Conservation (phyloP, 768 basidiomycete genomes). For the Termitomyces sp. region DNA sequence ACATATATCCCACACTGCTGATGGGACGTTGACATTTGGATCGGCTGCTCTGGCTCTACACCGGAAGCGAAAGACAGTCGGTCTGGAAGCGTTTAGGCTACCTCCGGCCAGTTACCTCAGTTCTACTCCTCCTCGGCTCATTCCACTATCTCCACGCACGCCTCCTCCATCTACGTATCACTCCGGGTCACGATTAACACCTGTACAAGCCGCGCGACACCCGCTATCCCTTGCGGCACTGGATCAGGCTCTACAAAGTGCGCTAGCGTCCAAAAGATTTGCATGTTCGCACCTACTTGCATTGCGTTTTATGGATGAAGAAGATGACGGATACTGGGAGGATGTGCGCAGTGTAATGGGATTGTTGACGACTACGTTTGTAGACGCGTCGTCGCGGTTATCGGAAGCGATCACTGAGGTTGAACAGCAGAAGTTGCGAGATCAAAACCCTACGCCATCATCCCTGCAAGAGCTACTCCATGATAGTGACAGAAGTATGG, state of each 20-base stretch:
- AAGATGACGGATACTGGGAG: constrained; percentile 82
- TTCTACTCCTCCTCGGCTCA: constrained; percentile 21
- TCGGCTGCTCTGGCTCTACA: constrained; percentile 59
- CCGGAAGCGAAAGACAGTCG: constrained; percentile 46
- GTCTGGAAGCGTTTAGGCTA: constrained; percentile 45
- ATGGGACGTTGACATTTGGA: constrained; percentile 43
- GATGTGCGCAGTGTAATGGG: constrained; percentile 75
- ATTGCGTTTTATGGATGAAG: constrained; percentile 66
- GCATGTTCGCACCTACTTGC: constrained; percentile 79
- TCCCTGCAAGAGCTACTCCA: constrained; percentile 3
- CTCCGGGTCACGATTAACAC: constrained; percentile 60
- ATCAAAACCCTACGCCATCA: constrained; percentile 44
- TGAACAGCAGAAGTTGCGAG: constrained; percentile 49
- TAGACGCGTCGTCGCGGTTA: constrained; percentile 61
- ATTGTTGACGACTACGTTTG: constrained; percentile 62
- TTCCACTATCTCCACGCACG: constrained; percentile 27
- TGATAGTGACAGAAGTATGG: constrained; percentile 11
- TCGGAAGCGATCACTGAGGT: constrained; percentile 59
- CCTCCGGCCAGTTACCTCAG: constrained; percentile 32
- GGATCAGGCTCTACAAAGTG: constrained; percentile 57
- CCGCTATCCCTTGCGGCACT: constrained; percentile 66
- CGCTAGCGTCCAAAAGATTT: constrained; percentile 70
- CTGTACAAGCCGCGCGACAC: constrained; percentile 56
- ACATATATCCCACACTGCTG: constrained; percentile 13
- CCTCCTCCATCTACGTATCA: constrained; percentile 29